A percentile compares a stretch with the other conserved stretches of the same genome.
phyloP scores from a whole-genome alignment of 176 grass and related monocot species.

The Oryza rufipogon region DNA sequence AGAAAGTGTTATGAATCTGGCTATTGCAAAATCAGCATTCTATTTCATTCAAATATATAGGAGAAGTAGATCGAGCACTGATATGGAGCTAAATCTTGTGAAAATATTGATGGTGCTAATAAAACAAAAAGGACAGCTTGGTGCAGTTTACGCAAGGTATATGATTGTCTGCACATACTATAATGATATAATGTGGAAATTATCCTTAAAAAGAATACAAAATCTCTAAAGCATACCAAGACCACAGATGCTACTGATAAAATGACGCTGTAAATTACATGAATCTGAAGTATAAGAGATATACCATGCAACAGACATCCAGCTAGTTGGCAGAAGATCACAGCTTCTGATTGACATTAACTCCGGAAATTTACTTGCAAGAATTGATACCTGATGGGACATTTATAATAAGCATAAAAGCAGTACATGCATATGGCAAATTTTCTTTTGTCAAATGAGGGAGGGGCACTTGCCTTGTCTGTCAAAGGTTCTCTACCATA shows the following conservation, averaged over 20 bases:
- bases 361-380: constrained; percentile 81
- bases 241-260: not conserved
- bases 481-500: constrained; percentile 90
- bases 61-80: not conserved
- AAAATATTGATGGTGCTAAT: not conserved
- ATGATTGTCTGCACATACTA: not conserved
- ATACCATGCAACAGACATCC: constrained; percentile 99
- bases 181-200: not conserved
- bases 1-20: not conserved
- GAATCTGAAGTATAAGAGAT: constrained; percentile 14
- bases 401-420: constrained; percentile 38
- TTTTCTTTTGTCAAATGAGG: not conserved
- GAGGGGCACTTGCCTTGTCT: constrained; percentile 69
- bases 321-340: constrained; percentile 77
- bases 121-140: not conserved
- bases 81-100: not conserved
- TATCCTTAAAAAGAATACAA: not conserved
- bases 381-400: constrained; percentile 69
- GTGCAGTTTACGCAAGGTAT: not conserved
- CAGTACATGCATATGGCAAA: constrained; percentile 15
- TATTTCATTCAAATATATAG: constrained; percentile 5
- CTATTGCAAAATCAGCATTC: not conserved
- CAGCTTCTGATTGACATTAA: constrained; percentile 84
- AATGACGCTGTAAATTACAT: not conserved
- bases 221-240: not conserved